A percentile compares a stretch with the other conserved stretches of the same genome.
Evolutionary conservation across 257 asterid genomes (phyloP).

Genomic region (Solanum ossicruentum): DNA sequence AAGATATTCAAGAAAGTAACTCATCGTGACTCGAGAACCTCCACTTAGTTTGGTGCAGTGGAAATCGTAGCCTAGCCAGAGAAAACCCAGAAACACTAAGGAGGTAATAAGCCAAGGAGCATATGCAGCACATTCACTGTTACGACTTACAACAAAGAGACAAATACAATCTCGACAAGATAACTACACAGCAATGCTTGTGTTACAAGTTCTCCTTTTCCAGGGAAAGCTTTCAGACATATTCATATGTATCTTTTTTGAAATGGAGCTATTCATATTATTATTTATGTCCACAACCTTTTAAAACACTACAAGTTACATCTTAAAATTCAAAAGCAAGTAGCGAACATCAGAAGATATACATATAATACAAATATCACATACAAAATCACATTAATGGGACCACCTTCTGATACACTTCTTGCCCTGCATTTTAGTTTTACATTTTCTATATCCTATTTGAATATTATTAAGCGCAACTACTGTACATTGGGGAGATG

Average conservation of each 20-base stretch:
- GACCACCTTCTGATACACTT: neutral
- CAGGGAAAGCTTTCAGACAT: neutral
- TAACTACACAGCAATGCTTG: neutral
- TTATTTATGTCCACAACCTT: neutral
- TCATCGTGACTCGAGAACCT: neutral
- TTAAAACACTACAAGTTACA: neutral
- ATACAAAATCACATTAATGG: neutral
- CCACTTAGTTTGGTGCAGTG: neutral
- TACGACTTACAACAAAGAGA: neutral
- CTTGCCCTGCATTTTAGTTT: conserved; percentile 1
- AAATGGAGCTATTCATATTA: neutral
- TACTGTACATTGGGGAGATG: conserved; percentile 34
- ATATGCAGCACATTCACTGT: neutral
- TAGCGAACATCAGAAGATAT: neutral
- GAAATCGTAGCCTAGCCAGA: neutral
- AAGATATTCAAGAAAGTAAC: neutral
- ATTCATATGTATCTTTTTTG: neutral
- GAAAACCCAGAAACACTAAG: neutral
- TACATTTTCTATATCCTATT: conserved; percentile 6
- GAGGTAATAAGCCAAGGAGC: neutral
- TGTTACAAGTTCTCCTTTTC: neutral
- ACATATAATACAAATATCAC: conserved; percentile 2
- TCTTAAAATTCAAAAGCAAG: neutral
- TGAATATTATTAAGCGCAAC: conserved; percentile 9
- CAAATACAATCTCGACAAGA: neutral